Evolutionary conservation across 208 protist species (phyloP).

Genomic region (Naegleria fowleri): DNA sequence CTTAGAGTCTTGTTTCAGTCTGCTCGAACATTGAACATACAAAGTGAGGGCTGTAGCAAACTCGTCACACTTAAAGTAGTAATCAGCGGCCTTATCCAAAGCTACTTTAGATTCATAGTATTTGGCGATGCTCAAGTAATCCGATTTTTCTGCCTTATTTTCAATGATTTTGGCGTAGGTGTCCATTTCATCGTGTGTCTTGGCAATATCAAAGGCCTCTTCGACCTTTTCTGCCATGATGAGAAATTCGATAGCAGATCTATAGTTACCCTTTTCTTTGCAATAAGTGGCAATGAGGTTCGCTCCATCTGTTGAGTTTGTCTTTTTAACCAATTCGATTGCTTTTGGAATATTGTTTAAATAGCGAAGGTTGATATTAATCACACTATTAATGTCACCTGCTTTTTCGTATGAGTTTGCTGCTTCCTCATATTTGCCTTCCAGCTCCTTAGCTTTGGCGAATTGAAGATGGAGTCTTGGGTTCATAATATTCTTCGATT

Average conservation of each 20-base stretch:
- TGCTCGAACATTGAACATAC: slow-evolving; percentile 62
- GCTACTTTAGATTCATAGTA: slow-evolving; percentile 81
- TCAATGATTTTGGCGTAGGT: slow-evolving; percentile 69
- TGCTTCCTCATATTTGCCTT: slow-evolving; percentile 80
- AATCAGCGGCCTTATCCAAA: slow-evolving; percentile 71
- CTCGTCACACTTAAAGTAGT: slow-evolving; percentile 80
- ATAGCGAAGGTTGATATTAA: slow-evolving; percentile 85
- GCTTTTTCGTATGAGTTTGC: slow-evolving; percentile 80
- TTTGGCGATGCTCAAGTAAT: slow-evolving; percentile 75
- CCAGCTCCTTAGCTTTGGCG: slow-evolving; percentile 62
- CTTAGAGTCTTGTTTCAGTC: slow-evolving; percentile 27
- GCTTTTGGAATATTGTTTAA: slow-evolving; percentile 83
- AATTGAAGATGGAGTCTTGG: slow-evolving; percentile 43
- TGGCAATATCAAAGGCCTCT: slow-evolving; percentile 87
- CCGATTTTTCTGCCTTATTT: slow-evolving; percentile 44
- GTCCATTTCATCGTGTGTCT: slow-evolving; percentile 70
- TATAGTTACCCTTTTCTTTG: slow-evolving; percentile 67
- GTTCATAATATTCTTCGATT: slow-evolving; percentile 83
- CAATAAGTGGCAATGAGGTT: slow-evolving; percentile 74
- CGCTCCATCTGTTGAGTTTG: slow-evolving; percentile 78
- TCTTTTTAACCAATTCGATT: slow-evolving; percentile 86
- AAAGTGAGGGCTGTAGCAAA: slow-evolving; percentile 73
- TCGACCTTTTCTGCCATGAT: slow-evolving; percentile 77
- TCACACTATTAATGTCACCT: slow-evolving; percentile 88
- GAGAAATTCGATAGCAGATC: slow-evolving; percentile 89